Base-by-base conservation (phyloP, 257 asterid species). In the Pogostemon cablin region DNA sequence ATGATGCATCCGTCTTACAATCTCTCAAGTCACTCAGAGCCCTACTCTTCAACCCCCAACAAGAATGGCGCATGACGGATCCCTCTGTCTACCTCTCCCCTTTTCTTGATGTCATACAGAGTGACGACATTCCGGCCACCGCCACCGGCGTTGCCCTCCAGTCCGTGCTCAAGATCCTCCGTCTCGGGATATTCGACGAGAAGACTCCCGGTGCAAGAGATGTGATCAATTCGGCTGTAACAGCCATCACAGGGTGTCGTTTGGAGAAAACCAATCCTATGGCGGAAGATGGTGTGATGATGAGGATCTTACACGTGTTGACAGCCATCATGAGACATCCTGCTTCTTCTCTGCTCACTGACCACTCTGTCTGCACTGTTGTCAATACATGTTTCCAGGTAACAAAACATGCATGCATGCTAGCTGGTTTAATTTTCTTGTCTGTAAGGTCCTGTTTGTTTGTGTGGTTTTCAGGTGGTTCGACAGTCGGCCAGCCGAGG, bases 331-430 rank as follows among this genome's bases (percentile, higher is more conserved):
- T 93, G 95, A 78, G 81, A 44, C 99, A 91, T n/a, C 77, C 65
- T 9, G 82, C 95, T 11, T 89, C 96, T 1, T 43, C 75, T 12
- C 57, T 89, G 72, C 95, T 93, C n/a, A 85, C 93, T 0, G 99
- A 93, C 68, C 85, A 85, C 7, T 77, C 95, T 0, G 88, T 83
- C 8, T 89, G 99, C 87, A 86, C 96, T 1, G 79, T 89, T 0
- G 96, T 93, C 7, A 93, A 91, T 78, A 86, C 96, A 1, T 93
- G 97, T 55, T 93, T 93, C 73, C 99, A 91, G 78, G 90, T 91
- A 39, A 15, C 5, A 25, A 9, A 57, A 4, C n/a, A 50, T 3
- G 32, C n/a, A 50, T 3, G 32, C 12, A 4, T 49, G 20, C 56
- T 12, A 25, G 32, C 32, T 25, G 32, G 32, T 50, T n/a, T 11